phyloP scores from a whole-genome alignment of 2,329 filamentous ascomycete genomes.

The Pochonia chlamydosporia region DNA sequence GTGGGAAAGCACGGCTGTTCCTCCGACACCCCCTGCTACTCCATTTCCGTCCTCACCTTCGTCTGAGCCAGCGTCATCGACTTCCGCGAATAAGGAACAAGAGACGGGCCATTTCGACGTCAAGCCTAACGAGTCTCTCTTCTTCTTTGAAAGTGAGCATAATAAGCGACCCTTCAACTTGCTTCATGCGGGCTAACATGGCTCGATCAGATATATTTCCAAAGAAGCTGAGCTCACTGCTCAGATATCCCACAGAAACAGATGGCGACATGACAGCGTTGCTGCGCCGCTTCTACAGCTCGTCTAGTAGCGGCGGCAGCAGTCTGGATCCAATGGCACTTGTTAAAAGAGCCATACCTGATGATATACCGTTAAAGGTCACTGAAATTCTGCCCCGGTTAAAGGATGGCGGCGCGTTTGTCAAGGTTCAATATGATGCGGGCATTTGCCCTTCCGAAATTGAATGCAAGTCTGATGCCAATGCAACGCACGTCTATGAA shows the following conservation, averaged over 20 bases:
- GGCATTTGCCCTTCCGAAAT: slow-evolving; percentile 33
- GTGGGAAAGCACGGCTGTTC: slow-evolving; percentile 18
- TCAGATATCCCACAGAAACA: slow-evolving; percentile 42
- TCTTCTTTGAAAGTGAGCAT: slow-evolving; percentile 81
- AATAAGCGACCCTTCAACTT: too few relatives aligned
- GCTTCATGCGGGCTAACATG: not conserved
- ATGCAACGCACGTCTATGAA: not conserved
- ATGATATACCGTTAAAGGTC: slow-evolving; percentile 59
- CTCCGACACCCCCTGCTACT: not conserved
- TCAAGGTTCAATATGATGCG: slow-evolving; percentile 65
- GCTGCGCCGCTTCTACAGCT: slow-evolving; percentile 45
- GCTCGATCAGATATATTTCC: slow-evolving; percentile 70
- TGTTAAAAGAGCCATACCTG: slow-evolving; percentile 58
- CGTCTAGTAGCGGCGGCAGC: slow-evolving; percentile 41
- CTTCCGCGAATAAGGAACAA: slow-evolving; percentile 43
- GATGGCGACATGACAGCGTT: slow-evolving; percentile 44
- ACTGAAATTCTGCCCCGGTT: slow-evolving; percentile 77
- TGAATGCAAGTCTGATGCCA: slow-evolving; percentile 27
- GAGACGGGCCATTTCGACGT: slow-evolving; percentile 79
- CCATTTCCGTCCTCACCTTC: not conserved
- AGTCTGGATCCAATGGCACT: slow-evolving; percentile 46
- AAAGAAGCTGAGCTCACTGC: slow-evolving; percentile 54
- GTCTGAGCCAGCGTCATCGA: slow-evolving; percentile 7
- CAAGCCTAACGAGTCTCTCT: slow-evolving; percentile 68
- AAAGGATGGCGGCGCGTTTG: slow-evolving; percentile 89